Evolutionary conservation across 768 basidiomycete genomes (phyloP).

Genomic region (Mycena polygramma): DNA sequence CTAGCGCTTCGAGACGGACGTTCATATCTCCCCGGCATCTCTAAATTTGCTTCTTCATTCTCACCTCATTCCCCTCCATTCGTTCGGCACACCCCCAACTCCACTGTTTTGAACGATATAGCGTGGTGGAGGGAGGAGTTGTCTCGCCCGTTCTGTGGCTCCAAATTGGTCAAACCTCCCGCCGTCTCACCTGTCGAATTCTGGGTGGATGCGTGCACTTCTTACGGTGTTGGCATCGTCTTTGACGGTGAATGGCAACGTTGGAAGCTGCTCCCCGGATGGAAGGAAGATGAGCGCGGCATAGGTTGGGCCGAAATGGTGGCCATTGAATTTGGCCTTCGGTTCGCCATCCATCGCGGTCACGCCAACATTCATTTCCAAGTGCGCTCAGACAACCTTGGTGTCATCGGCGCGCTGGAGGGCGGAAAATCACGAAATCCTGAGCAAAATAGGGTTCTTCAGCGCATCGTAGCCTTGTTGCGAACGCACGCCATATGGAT

Average conservation of each 20-base stretch:
- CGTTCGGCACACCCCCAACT: not conserved
- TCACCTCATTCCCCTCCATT: not conserved
- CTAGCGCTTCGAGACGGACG: not conserved
- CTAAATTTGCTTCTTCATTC: not conserved
- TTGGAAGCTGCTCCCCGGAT: constrained; percentile 17
- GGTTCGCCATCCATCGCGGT: constrained; percentile 40
- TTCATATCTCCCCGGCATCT: not conserved
- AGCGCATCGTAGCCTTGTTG: constrained; percentile 41
- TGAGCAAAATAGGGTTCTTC: constrained; percentile 46
- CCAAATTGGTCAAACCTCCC: not conserved
- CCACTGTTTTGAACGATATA: not conserved
- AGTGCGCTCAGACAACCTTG: constrained; percentile 48
- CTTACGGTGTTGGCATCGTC: not conserved
- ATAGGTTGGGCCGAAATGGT: constrained; percentile 61
- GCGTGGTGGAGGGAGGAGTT: not conserved
- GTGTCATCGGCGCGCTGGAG: constrained; percentile 46
- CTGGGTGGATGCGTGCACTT: not conserved
- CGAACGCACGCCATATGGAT: constrained; percentile 42
- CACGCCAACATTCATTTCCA: constrained; percentile 42
- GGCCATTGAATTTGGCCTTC: constrained; percentile 53
- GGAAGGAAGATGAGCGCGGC: constrained; percentile 44
- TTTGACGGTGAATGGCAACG: not conserved
- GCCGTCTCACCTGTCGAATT: not conserved
- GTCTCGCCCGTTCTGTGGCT: not conserved
- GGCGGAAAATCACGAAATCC: constrained; percentile 44